phyloP scores from a whole-genome alignment of 2,329 filamentous ascomycete species.

The Botrytis pseudocinerea region DNA sequence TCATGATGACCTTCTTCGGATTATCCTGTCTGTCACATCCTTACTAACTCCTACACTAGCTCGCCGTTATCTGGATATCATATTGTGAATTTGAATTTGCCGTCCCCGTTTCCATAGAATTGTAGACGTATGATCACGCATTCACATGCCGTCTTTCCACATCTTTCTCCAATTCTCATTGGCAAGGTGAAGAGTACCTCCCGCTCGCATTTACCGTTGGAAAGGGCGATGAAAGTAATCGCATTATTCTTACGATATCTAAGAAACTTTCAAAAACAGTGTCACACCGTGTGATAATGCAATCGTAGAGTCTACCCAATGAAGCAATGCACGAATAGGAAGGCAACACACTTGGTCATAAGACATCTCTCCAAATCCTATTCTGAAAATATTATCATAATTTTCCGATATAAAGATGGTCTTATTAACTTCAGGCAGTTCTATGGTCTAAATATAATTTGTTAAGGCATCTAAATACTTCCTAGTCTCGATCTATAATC shows the following conservation, averaged over 20 bases:
- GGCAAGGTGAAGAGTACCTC: neutral
- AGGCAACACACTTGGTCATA: slow-evolving; percentile 49
- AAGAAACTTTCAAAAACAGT: neutral
- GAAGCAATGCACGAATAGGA: neutral
- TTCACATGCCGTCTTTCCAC: neutral
- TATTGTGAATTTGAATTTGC: neutral
- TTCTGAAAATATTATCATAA: slow-evolving; percentile 77
- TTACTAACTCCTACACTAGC: neutral
- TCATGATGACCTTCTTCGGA: neutral
- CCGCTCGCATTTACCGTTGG: neutral
- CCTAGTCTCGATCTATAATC: slow-evolving; percentile 23
- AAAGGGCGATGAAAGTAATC: neutral
- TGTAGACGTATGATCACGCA: neutral
- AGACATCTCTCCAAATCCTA: neutral
- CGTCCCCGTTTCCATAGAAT: neutral
- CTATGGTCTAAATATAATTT: neutral
- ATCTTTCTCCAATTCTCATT: neutral
- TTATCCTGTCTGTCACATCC: neutral
- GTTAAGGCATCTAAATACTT: slow-evolving; percentile 19
- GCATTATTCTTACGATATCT: neutral
- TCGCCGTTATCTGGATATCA: neutral
- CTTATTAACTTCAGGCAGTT: slow-evolving; percentile 40
- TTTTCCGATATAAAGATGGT: slow-evolving; percentile 89
- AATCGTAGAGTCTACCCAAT: neutral
- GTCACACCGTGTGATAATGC: neutral